Evolutionary conservation across 148 eudicot genomes (phyloP).

Genomic region (Agrostemma githago): DNA sequence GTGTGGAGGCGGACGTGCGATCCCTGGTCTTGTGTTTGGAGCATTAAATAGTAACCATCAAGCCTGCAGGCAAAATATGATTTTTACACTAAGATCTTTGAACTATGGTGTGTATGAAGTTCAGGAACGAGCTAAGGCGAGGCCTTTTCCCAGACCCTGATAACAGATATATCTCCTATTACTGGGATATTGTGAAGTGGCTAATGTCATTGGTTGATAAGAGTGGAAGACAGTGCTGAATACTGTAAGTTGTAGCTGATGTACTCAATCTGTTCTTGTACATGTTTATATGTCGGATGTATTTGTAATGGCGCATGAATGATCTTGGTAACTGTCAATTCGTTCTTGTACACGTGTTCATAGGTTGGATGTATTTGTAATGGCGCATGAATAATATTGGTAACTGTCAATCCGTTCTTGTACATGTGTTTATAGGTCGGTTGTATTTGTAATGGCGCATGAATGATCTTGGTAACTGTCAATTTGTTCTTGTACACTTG

Average conservation of each 20-base stretch:
- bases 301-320: too few species aligned
- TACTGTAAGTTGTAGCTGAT: background rate
- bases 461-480: too few species aligned
- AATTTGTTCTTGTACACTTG: too few species aligned
- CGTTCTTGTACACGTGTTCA: too few species aligned
- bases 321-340: too few species aligned
- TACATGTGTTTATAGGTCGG: too few species aligned
- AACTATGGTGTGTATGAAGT: background rate
- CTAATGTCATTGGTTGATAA: background rate
- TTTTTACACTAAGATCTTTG: background rate
- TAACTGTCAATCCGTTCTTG: background rate
- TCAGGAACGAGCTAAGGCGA: background rate
- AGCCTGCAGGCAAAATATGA: background rate
- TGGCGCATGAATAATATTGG: too few species aligned
- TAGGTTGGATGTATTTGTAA: too few species aligned
- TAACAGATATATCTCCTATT: background rate
- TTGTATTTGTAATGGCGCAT: too few species aligned
- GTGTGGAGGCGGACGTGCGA: background rate
- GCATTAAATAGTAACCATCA: too few species aligned
- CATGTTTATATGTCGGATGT: too few species aligned
- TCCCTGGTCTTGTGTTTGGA: background rate
- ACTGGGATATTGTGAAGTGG: background rate
- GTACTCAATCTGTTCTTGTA: background rate
- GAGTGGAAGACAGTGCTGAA: background rate
- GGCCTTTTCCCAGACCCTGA: background rate